Base-by-base conservation (phyloP, 1,284 basidiomycete species). In the Wolfiporia cocos region DNA sequence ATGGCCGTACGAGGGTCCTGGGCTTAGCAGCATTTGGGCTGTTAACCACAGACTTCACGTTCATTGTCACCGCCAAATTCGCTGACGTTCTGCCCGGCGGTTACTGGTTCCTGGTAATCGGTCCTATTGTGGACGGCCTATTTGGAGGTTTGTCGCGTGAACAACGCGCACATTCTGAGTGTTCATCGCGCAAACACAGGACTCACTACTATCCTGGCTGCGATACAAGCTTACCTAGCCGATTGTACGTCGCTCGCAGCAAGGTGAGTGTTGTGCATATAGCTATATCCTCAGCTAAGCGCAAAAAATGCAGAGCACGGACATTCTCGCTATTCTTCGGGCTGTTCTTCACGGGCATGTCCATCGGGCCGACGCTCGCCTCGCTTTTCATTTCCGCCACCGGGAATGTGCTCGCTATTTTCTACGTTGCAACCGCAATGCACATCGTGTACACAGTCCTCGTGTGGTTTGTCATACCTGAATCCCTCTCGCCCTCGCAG, bases 21-120 rank as follows among this genome's bases (percentile, higher is more conserved):
- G 69, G 78, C 6, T 62, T 86, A 23, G 74, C 78, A 4, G 61
- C 82, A 35, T 33, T 78, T 5, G 88, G 90, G 4, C 56, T 86
- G 7, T 59, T 93, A 15, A 46, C 80, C 34, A 76, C 73, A 51
- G 86, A 92, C 53, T 51, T 76, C 20, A 78, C 68, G 47, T 84
- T 91, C 52, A 72, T 92, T 40, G 54, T 82, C 39, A 81, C 86
- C 6, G 69, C 76, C 19, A 68, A 66, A 39, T 83, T 74, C 58
- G 76, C 76, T 29, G 64, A 74, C 41, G 53, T 64, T 12, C 65
- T 89, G 4, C 86, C 87, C 1, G 86, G 89, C 3, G 86, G 88
- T 10, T 91, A 90, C 61, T 85, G 86, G 74, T 84, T 90, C 57
- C 68, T 93, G n/a, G 54, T 93, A 6, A 50, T 86, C 11, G 86